A percentile compares a stretch with the other conserved stretches of the same genome.
These are phyloP conservation scores for Dissophora ornata DNA, from an alignment of 192 early-diverging fungal species.

Conservation along the genomic window DNA sequence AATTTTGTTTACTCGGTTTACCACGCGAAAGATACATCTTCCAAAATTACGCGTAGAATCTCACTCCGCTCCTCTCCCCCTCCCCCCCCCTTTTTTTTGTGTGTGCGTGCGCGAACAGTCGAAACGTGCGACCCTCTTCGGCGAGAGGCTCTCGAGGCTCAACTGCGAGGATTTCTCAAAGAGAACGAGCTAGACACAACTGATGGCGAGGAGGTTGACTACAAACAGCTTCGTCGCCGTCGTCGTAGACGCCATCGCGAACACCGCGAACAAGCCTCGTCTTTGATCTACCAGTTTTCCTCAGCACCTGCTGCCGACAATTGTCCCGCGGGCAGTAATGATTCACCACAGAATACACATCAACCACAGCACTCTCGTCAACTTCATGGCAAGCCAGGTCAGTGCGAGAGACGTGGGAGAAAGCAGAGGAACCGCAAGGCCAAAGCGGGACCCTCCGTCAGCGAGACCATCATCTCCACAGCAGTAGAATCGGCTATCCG, in stretches of 20 bases:
- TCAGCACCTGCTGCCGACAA: not conserved
- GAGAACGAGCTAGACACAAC: slow-evolving; percentile 23
- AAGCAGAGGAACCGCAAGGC: not conserved
- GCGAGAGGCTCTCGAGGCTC: slow-evolving; percentile 34
- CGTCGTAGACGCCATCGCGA: slow-evolving; percentile 38
- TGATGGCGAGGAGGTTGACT: not conserved
- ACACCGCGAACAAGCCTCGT: slow-evolving; percentile 26
- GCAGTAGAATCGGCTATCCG: slow-evolving; percentile 60
- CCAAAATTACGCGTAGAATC: too few species aligned
- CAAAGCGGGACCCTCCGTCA: slow-evolving; percentile 1
- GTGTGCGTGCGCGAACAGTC: slow-evolving; percentile 17
- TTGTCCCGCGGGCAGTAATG: not conserved
- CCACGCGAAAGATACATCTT: too few species aligned
- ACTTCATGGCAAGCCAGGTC: not conserved
- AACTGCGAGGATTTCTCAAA: slow-evolving; percentile 28
- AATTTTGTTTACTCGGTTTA: too few species aligned
- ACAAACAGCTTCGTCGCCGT: slow-evolving; percentile 29
- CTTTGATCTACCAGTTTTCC: slow-evolving; percentile 27
- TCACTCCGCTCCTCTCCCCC: not conserved
- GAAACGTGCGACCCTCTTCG: slow-evolving; percentile 48
- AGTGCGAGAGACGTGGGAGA: not conserved
- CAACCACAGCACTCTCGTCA: not conserved
- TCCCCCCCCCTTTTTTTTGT: not conserved
- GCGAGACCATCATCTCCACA: slow-evolving; percentile 55
- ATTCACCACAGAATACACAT: not conserved